Conservation (phyloP, 805 yeast genomes). For the Wickerhamomyces canadensis region DNA sequence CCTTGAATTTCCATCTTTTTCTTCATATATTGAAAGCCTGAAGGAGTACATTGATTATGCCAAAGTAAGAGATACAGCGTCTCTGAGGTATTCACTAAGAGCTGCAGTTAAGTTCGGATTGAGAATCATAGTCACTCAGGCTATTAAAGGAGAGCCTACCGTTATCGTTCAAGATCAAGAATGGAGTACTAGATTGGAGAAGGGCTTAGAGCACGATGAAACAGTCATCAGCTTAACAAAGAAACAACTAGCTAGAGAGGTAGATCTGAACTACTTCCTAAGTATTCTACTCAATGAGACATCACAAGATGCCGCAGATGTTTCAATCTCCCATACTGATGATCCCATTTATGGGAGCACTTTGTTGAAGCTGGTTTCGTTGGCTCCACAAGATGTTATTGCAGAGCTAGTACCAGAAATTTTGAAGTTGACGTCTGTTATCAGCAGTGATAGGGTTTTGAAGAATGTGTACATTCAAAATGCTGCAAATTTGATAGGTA, state of each 20-base stretch:
- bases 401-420: constrained; percentile 11
- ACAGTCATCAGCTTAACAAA: constrained; percentile 34
- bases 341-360: constrained; percentile 32
- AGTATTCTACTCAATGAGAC: constrained; percentile 13
- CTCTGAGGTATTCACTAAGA: constrained; percentile 29
- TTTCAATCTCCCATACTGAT: constrained; percentile 16
- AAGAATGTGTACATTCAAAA: constrained; percentile 25
- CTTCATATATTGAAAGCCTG: constrained; percentile 30
- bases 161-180: constrained; percentile 65
- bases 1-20: constrained; percentile 51
- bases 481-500: constrained; percentile 42
- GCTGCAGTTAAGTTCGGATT: constrained; percentile 48
- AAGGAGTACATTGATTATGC: constrained; percentile 22
- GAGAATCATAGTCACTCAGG: constrained; percentile 60
- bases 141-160: constrained; percentile 45
- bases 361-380: constrained; percentile 20
- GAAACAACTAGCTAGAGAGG: constrained; percentile 17
- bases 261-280: constrained; percentile 31
- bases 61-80: constrained; percentile 20
- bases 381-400: constrained; percentile 15
- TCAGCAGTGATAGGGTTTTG: constrained; percentile 14
- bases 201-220: constrained; percentile 59
- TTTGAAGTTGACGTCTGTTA: constrained; percentile 21
- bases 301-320: constrained; percentile 10
- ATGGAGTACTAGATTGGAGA: constrained; percentile 67